Evolutionary conservation across 2,329 filamentous ascomycete genomes (phyloP).

Genomic region (Penicillium sp.): DNA sequence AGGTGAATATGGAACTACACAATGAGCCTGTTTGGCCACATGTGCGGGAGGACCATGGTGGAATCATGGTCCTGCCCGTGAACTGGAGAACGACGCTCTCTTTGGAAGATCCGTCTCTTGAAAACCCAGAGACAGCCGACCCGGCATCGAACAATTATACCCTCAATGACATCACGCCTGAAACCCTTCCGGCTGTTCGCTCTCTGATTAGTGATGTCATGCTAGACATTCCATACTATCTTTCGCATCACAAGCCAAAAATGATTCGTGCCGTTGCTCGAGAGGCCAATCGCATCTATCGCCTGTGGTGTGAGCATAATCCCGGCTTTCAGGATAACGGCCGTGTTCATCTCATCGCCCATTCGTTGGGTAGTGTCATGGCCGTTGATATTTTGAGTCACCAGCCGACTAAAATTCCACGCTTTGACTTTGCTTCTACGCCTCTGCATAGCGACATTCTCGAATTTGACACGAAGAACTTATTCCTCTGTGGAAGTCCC

Average conservation of each 20-base stretch:
- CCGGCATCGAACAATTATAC: conserved; percentile 57
- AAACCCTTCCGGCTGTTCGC: conserved; percentile 84
- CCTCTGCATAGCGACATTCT: conserved; percentile 56
- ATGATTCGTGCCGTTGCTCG: conserved; percentile 85
- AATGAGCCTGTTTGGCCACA: conserved; percentile 67
- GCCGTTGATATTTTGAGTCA: conserved; percentile 82
- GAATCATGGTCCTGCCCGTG: conserved; percentile 87
- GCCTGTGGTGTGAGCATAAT: conserved; percentile 91
- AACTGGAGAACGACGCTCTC: conserved; percentile 90
- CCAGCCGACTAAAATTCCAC: conserved; percentile 69
- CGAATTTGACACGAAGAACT: conserved; percentile 83
- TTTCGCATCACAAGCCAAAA: conserved; percentile 90
- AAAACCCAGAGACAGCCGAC: conserved; percentile 47
- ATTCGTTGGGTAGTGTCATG: conserved; percentile 93
- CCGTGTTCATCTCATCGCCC: conserved; percentile 84
- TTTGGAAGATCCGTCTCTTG: conserved; percentile 70
- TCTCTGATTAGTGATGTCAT: conserved; percentile 95
- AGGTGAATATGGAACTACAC: conserved; percentile 76
- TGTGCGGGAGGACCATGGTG: conserved; percentile 70
- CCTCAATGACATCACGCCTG: conserved; percentile 85
- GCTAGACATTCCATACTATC: conserved; percentile 96
- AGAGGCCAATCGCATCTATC: conserved; percentile 93
- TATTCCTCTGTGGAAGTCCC: conserved; percentile 86
- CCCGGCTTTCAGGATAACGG: conserved; percentile 74
- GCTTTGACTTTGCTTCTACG: conserved; percentile 34